phyloP scores from a whole-genome alignment of 140 eudicot species.

The Erigeron philadelphicus region DNA sequence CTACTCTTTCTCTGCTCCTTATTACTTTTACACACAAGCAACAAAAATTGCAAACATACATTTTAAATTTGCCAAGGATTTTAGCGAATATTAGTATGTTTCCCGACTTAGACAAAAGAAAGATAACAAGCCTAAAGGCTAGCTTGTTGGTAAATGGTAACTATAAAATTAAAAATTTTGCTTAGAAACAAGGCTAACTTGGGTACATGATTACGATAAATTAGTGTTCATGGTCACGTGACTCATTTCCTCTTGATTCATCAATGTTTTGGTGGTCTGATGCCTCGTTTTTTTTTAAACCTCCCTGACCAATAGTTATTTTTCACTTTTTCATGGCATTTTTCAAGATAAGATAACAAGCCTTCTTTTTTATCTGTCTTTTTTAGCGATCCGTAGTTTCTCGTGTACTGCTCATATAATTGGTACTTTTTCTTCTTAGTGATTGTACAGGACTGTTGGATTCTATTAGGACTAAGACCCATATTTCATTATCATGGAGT shows the following conservation, averaged over 20 bases:
- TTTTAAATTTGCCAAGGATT: no score
- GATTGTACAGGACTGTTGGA: conserved; percentile 10
- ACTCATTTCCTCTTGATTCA: neutral
- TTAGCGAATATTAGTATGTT: neutral
- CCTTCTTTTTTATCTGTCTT: conserved; percentile 14
- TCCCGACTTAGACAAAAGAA: no score
- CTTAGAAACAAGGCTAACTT: conserved; percentile 13
- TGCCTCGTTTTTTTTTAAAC: neutral
- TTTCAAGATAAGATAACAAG: conserved; percentile 15
- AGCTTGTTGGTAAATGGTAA: neutral
- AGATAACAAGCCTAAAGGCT: no score
- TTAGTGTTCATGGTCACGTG: neutral
- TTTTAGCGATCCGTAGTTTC: conserved; percentile 9
- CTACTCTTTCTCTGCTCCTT: no score
- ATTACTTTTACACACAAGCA: no score
- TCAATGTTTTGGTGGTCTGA: conserved; percentile 16
- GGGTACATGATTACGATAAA: neutral
- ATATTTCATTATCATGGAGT: conserved; percentile 18
- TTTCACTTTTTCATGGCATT: neutral
- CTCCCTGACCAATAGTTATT: conserved; percentile 1
- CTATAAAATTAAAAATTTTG: neutral
- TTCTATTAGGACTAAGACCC: conserved; percentile 14
- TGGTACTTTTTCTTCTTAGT: conserved; percentile 2
- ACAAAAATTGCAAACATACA: no score
- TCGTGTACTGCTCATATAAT: neutral